Evolutionary conservation across 2,329 filamentous ascomycete species (phyloP).

Genomic region (Pseudocercospora ulei): DNA sequence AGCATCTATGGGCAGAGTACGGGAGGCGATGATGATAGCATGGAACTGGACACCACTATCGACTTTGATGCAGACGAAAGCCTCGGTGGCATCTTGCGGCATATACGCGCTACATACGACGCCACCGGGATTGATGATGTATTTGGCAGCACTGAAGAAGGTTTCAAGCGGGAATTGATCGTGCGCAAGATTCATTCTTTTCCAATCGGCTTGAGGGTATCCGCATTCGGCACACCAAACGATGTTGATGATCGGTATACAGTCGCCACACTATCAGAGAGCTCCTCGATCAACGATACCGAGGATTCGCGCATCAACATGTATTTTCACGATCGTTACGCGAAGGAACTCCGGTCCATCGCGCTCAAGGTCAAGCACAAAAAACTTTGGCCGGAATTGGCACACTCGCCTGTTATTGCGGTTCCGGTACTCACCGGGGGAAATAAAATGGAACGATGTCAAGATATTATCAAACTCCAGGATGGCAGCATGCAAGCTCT

Average conservation of each 20-base stretch:
- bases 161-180: constrained; percentile 32
- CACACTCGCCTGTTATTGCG: constrained; percentile 15
- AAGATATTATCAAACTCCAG: constrained; percentile 25
- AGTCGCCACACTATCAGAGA: constrained; percentile 21
- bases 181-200: constrained; percentile 32
- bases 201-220: constrained; percentile 13
- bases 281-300: constrained; percentile 9
- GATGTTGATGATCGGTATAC: constrained; percentile 9
- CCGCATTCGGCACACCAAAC: constrained; percentile 4
- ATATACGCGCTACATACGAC: constrained; percentile 29
- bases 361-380: constrained; percentile 26
- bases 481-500: constrained; percentile 20
- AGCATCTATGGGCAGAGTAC: constrained; percentile 33
- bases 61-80: constrained; percentile 27
- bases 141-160: constrained; percentile 30
- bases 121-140: constrained; percentile 29
- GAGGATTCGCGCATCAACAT: constrained; percentile 24
- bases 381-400: constrained; percentile 24
- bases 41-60: constrained; percentile 31
- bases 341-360: constrained; percentile 22
- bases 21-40: constrained; percentile 30
- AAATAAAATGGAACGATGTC: constrained; percentile 17
- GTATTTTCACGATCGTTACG: constrained; percentile 27
- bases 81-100: constrained; percentile 26
- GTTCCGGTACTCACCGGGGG: constrained; percentile 25